A percentile compares a stretch with the other conserved stretches of the same genome.
Conservation (phyloP, 768 basidiomycete species). For the Podaxis sp. region DNA sequence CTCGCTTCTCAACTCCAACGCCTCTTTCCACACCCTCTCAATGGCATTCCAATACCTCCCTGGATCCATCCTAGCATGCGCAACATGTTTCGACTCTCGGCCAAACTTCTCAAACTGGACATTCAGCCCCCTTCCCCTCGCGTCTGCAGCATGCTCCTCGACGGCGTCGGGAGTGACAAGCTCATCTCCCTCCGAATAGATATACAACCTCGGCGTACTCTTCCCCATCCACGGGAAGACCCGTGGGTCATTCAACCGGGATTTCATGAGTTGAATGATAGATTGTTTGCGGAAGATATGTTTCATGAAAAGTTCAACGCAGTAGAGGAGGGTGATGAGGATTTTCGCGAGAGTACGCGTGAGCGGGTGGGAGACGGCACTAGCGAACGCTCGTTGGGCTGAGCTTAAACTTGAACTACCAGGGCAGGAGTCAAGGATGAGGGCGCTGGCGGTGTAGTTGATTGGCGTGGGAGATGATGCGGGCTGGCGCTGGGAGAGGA, state of each 20-base stretch:
- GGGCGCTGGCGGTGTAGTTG: conserved; percentile 24
- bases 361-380: conserved; percentile 28
- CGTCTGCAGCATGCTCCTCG: conserved; percentile 32
- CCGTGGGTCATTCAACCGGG: conserved; percentile 23
- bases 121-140: conserved; percentile 29
- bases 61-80: conserved; percentile 42
- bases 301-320: conserved; percentile 18
- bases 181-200: conserved; percentile 43
- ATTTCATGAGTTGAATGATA: conserved; percentile 26
- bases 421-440: conserved; percentile 48
- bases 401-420: conserved; percentile 29
- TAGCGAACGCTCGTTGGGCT: conserved; percentile 30
- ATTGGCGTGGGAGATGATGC: conserved; percentile 7
- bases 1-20: conserved; percentile 9
- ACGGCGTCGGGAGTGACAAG: conserved; percentile 36
- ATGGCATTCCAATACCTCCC: conserved; percentile 43
- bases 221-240: conserved; percentile 39
- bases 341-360: conserved; percentile 22
- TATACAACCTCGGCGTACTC: conserved; percentile 40
- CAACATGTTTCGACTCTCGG: conserved; percentile 41
- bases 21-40: conserved; percentile 34
- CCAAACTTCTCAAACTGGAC: conserved; percentile 34
- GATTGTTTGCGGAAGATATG: conserved; percentile 22
- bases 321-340: conserved; percentile 29
- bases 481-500: conserved; percentile 26